phyloP scores from a whole-genome alignment of 306 rosid species.

The Quillaja saponaria region DNA sequence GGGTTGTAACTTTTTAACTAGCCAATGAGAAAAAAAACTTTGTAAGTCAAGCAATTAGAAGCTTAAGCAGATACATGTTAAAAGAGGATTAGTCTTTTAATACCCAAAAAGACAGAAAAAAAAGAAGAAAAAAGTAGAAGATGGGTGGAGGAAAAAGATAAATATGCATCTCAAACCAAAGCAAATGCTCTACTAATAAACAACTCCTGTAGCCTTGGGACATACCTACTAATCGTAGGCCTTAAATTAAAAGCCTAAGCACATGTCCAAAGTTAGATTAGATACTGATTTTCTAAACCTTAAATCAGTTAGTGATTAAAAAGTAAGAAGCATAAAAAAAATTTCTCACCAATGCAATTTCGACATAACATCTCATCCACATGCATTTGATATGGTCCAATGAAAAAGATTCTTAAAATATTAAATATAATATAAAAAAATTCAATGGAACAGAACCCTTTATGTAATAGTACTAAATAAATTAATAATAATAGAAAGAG shows the following conservation, averaged over 20 bases:
- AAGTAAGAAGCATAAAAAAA: conserved; percentile 4
- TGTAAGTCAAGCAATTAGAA: no score
- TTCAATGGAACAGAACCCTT: conserved; percentile 21
- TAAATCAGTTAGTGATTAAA: conserved; percentile 4
- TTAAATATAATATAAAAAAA: not conserved
- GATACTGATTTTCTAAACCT: conserved; percentile 15
- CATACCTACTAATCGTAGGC: conserved; percentile 42
- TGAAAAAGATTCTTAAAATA: conserved; percentile 13
- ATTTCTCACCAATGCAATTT: conserved; percentile 23
- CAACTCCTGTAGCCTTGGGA: conserved; percentile 5
- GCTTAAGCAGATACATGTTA: conserved; percentile 54
- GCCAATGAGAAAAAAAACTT: no score
- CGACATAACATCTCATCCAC: conserved; percentile 32
- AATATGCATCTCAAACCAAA: conserved; percentile 37
- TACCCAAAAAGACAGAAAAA: conserved; percentile 35
- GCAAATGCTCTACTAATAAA: conserved; percentile 12
- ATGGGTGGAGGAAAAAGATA: conserved; percentile 25
- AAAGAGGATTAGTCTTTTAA: conserved; percentile 46
- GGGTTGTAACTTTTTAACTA: no score
- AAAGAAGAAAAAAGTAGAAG: no score
- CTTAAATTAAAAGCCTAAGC: conserved; percentile 49
- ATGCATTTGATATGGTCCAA: conserved; percentile 27
- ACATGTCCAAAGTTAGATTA: conserved; percentile 39
- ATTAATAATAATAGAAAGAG: conserved; percentile 21
- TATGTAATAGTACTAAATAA: conserved; percentile 7